These are phyloP conservation scores for Apophysomyces ossiformis DNA, from an alignment of 371 early-diverging fungal genomes.

Conservation along the genomic window DNA sequence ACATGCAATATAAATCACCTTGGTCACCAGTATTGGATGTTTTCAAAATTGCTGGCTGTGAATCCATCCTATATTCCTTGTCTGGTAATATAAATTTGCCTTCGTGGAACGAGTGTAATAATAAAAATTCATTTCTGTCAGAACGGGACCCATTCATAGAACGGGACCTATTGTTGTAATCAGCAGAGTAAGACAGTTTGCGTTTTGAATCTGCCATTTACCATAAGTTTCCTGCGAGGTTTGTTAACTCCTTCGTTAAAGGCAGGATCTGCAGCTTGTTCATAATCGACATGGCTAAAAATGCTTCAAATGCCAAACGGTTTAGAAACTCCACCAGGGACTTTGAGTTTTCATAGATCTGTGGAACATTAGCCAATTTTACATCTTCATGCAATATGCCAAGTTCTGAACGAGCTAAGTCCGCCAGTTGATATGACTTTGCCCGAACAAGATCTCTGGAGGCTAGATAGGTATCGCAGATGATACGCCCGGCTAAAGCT, in stretches of 20 bases:
- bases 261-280: constrained; percentile 83
- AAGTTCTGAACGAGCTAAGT: constrained; percentile 72
- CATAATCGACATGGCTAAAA: constrained; percentile 73
- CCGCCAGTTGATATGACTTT: constrained; percentile 80
- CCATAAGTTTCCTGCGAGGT: constrained; percentile 94
- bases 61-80: constrained; percentile 36
- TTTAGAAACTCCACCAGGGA: constrained; percentile 65
- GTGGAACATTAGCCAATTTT: constrained; percentile 67
- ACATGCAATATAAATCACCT: constrained; percentile 4
- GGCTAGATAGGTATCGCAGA: constrained; percentile 92
- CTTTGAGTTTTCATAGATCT: constrained; percentile 62
- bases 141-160: constrained; percentile 89
- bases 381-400: constrained; percentile 73
- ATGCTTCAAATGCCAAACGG: constrained; percentile 81
- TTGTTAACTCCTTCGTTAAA: constrained; percentile 89
- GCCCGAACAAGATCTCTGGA: constrained; percentile 82
- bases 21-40: constrained; percentile 4
- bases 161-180: constrained; percentile 38
- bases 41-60: neutral
- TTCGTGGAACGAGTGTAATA: constrained; percentile 95
- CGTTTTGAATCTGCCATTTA: neutral
- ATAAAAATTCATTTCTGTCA: constrained; percentile 95
- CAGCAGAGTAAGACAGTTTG: neutral
- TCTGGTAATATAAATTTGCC: constrained; percentile 88
- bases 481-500: constrained; percentile 79